Evolutionary conservation across 2,329 filamentous ascomycete species (phyloP).

Genomic region (Sporothrix globosa): DNA sequence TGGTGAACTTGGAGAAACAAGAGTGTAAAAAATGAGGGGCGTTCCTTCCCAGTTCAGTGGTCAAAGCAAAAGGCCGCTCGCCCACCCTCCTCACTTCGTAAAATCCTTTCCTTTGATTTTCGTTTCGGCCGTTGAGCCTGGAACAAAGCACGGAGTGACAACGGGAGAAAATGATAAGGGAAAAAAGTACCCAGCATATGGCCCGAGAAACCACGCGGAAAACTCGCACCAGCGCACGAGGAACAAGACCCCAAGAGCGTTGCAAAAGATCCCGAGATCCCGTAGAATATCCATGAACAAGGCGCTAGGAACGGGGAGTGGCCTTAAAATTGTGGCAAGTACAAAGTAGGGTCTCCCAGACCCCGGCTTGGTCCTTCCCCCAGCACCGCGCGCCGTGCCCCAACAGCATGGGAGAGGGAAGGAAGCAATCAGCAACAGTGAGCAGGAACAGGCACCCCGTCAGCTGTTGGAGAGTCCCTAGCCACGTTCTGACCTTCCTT

Average conservation of each 20-base stretch:
- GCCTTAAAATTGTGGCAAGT: not conserved
- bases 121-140: not conserved
- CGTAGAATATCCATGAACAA: not conserved
- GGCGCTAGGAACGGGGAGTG: not conserved
- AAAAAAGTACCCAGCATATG: not conserved
- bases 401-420: constrained; percentile 3
- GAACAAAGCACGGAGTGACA: not conserved
- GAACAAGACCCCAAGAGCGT: not conserved
- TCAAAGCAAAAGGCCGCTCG: not conserved
- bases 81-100: not conserved
- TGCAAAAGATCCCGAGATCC: not conserved
- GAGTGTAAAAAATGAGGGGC: not conserved
- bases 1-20: too few relatives aligned
- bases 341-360: too few relatives aligned
- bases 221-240: not conserved
- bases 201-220: not conserved
- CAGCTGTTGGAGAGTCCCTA: not conserved
- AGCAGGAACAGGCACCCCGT: not conserved
- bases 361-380: not conserved
- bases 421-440: constrained; percentile 1
- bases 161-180: not conserved
- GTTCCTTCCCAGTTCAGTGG: not conserved
- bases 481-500: not conserved
- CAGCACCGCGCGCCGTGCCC: constrained; percentile 15
- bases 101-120: constrained; percentile 8